A percentile compares a stretch with the other conserved stretches of the same genome.
Conservation (phyloP, 2,329 filamentous ascomycete genomes). For the Trichoderma guizhouense region DNA sequence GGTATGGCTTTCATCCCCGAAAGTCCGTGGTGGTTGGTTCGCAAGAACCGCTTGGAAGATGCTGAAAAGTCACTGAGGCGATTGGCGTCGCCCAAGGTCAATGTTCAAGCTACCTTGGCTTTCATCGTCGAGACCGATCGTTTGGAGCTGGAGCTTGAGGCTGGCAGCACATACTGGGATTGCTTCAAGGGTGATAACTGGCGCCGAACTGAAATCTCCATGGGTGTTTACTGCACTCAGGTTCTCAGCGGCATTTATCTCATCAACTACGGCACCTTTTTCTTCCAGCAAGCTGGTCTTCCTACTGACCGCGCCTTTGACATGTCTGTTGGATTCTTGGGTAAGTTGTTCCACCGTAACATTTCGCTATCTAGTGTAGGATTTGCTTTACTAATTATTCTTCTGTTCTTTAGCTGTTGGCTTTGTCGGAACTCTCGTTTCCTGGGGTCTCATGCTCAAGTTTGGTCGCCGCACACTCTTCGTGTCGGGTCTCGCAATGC, state of each 20-base stretch:
- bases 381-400: conserved; percentile 40
- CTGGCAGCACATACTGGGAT: conserved; percentile 41
- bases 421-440: conserved; percentile 41
- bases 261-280: conserved; percentile 45
- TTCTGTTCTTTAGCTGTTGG: conserved; percentile 34
- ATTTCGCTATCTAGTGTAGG: accelerated
- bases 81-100: conserved; percentile 43
- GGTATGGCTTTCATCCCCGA: not conserved
- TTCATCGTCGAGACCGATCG: conserved; percentile 67
- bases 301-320: conserved; percentile 37
- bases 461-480: conserved; percentile 43
- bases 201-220: conserved; percentile 44
- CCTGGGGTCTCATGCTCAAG: conserved; percentile 41
- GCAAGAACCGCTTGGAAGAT: conserved; percentile 24
- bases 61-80: conserved; percentile 28
- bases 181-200: conserved; percentile 48
- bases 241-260: conserved; percentile 38
- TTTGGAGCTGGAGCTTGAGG: conserved; percentile 39
- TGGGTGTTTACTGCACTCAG: conserved; percentile 42
- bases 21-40: conserved; percentile 7
- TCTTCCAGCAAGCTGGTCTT: conserved; percentile 45
- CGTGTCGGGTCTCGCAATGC: conserved; percentile 39
- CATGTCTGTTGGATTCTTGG: conserved; percentile 36
- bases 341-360: not conserved
- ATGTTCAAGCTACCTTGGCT: conserved; percentile 36